Percentiles rank a stretch among this genome's conserved stretches.
phyloP scores from a whole-genome alignment of 345 rosid species.

The Physaria fendleri region DNA sequence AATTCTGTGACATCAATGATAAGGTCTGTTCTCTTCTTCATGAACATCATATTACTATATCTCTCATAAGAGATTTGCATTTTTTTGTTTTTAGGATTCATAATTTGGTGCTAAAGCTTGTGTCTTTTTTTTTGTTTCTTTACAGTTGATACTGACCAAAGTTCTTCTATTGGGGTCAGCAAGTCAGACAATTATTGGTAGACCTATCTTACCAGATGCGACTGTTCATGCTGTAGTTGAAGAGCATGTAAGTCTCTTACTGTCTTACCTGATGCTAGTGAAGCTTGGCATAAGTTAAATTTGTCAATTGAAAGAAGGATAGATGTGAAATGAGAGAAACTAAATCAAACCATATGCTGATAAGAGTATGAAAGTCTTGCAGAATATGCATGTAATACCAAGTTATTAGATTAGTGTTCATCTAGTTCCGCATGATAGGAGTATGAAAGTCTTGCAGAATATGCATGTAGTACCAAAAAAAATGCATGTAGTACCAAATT shows the following conservation, averaged over 20 bases:
- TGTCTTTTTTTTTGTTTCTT: neutral
- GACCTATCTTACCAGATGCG: slow-evolving; percentile 81
- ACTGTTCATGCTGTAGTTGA: slow-evolving; percentile 92
- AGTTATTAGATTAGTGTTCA: too few species aligned
- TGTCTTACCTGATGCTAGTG: neutral
- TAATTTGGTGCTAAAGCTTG: neutral
- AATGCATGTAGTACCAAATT: too few species aligned
- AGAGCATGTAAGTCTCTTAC: slow-evolving; percentile 73
- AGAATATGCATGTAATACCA: too few species aligned
- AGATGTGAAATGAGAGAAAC: too few species aligned
- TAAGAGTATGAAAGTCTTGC: too few species aligned
- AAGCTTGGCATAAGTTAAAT: too few species aligned
- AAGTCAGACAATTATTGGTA: slow-evolving; percentile 68
- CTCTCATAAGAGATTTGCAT: neutral
- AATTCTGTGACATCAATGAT: slow-evolving; percentile 88
- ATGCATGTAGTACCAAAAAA: too few species aligned
- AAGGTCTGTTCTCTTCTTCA: slow-evolving; percentile 56
- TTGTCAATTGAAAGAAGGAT: too few species aligned
- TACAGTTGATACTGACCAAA: slow-evolving; percentile 80
- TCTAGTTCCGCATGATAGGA: too few species aligned
- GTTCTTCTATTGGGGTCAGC: slow-evolving; percentile 78
- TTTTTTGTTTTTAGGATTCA: neutral
- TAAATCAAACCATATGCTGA: too few species aligned
- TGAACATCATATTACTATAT: too few species aligned
- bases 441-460: too few species aligned